Evolutionary conservation across 441 rosid genomes (phyloP).

Genomic region (Erodium texanum): DNA sequence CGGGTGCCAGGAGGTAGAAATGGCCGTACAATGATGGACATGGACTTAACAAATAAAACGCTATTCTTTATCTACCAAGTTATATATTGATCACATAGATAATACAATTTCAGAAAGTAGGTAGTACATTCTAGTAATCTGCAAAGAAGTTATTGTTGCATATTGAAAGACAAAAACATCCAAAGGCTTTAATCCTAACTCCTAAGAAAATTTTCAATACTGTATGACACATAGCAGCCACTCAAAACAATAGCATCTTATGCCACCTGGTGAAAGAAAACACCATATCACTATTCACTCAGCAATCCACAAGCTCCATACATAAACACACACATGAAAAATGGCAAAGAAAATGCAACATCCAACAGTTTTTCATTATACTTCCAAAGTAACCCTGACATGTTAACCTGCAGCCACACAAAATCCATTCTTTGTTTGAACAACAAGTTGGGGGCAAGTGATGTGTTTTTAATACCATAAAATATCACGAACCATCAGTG

Average conservation of each 20-base stretch:
- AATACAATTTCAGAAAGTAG: background rate
- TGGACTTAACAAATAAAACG: background rate
- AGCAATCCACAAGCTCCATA: background rate
- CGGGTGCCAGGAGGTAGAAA: background rate
- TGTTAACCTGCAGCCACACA: background rate
- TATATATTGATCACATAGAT: background rate
- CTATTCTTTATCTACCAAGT: background rate
- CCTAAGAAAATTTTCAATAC: background rate
- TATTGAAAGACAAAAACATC: too few species aligned
- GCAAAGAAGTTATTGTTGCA: background rate
- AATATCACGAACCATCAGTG: background rate
- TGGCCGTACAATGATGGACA: background rate
- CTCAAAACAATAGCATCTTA: constrained; percentile 1
- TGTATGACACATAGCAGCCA: background rate
- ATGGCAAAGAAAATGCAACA: background rate
- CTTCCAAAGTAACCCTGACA: constrained; percentile 6
- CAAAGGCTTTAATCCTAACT: too few species aligned
- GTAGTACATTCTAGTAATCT: background rate
- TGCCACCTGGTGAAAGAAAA: constrained; percentile 1
- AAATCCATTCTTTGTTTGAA: background rate
- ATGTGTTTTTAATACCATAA: constrained; percentile 1
- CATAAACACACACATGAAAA: background rate
- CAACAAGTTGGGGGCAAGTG: background rate
- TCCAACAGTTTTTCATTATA: background rate
- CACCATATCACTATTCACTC: background rate